Evolutionary conservation across 208 protist species (phyloP), one percentile per base, ranked within the genome.

Genomic region (Strigomonas oncopelti): DNA sequence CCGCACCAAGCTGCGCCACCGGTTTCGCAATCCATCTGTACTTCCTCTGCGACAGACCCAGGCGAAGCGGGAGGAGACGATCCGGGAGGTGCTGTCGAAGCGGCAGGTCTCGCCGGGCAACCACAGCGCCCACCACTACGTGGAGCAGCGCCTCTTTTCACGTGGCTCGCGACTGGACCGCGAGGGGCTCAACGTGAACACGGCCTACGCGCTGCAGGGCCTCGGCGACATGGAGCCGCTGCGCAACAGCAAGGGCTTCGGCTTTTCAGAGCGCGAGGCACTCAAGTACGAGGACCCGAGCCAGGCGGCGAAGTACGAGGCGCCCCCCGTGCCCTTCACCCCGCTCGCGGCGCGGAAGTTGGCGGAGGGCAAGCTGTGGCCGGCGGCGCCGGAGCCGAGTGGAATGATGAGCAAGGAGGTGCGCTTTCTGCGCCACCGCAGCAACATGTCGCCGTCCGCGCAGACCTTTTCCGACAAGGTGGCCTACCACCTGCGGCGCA

Each of bases 381-480:
- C 91, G 25, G 65, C 75, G n/a, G 88, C 88, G 14, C 87, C 88
- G 25, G 78, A 82, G 58, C 88, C 87, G 57, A 86, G 65, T 8
- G 88, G 87, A 13, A 89, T 94, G 86, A 67, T 92, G 31, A 91
- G 87, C 69, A 81, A 78, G 55, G 85, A 94, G 79, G 87, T 96
- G 36, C 84, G 75, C 18, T 67, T 74, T 25, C 74, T 96, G n/a
- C 81, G 85, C 14, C 74, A 93, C 67, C 78, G 78, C 36, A 67
- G 70, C 1, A 94, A 94, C 72, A 96, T 96, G 91, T 93, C 88
- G 5, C 87, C 88, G 8, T 90, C 84, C 5, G 88, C 88, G 36
- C 84, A 81, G 29, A 55, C 61, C 59, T 96, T 93, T 69, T 80
- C 81, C 0, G 87, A 92, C 25, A 86, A 93, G 60, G 81, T 96